Evolutionary conservation across 1,139 yeast species (phyloP).

Genomic region (Ogataea hybrid): DNA sequence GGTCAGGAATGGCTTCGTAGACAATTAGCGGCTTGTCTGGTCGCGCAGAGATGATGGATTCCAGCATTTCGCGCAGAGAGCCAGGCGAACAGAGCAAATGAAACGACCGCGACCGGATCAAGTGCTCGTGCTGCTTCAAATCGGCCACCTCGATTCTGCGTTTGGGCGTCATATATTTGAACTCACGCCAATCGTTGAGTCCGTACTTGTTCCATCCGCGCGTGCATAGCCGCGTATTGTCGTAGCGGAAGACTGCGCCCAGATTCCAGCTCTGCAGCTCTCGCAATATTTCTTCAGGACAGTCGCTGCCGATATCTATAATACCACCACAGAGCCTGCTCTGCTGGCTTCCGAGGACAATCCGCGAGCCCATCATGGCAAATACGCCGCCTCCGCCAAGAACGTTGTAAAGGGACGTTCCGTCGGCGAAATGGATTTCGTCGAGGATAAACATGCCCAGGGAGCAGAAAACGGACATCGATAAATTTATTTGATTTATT

Average conservation of each 20-base stretch:
- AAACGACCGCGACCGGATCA: slow-evolving; percentile 45
- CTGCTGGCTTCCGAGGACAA: slow-evolving; percentile 40
- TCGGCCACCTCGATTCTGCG: slow-evolving; percentile 63
- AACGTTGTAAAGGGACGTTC: slow-evolving; percentile 48
- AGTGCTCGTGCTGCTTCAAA: slow-evolving; percentile 39
- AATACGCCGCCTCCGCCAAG: slow-evolving; percentile 92
- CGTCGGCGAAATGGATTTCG: slow-evolving; percentile 62
- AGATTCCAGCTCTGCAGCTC: slow-evolving; percentile 61
- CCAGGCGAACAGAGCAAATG: slow-evolving; percentile 78
- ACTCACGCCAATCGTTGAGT: slow-evolving; percentile 55
- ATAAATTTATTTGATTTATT: no score
- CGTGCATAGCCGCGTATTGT: slow-evolving; percentile 59
- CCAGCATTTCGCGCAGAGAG: slow-evolving; percentile 50
- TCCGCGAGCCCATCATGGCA: slow-evolving; percentile 74
- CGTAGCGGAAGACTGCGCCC: slow-evolving; percentile 54
- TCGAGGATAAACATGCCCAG: slow-evolving; percentile 94
- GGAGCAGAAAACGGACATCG: slow-evolving; percentile 45
- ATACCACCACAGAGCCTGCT: slow-evolving; percentile 57
- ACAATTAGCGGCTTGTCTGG: slow-evolving; percentile 44
- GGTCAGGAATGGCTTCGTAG: slow-evolving; percentile 89
- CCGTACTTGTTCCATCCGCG: slow-evolving; percentile 79
- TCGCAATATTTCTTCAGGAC: slow-evolving; percentile 49
- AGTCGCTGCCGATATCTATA: slow-evolving; percentile 77
- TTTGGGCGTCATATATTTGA: slow-evolving; percentile 60
- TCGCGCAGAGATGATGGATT: slow-evolving; percentile 17